Evolutionary conservation across 805 yeast species (phyloP), one percentile per base, ranked within the genome.

Genomic region (Yarrowia keelungensis): DNA sequence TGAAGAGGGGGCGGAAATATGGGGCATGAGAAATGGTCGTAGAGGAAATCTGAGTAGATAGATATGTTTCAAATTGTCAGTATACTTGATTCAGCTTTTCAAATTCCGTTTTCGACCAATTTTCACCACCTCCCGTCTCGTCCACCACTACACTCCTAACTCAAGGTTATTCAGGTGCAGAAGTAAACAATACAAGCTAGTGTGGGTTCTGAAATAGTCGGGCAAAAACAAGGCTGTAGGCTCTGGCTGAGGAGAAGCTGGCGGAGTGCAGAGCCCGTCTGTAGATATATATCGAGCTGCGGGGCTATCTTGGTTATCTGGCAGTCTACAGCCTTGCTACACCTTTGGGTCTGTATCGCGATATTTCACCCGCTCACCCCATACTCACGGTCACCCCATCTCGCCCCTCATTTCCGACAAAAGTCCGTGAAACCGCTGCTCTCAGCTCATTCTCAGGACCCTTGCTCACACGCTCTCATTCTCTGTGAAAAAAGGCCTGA

Each of bases 191-290:
- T 53, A 38, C 59, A 53, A 15, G 45, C 35, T 26, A 2, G 15
- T 5, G 14, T 16, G 5, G 26, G 4, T 8, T n/a, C 56, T 51
- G 42, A 51, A 51, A 51, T 53, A 53, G 59, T 53, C 59, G 59
- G 59, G 59, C 8, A 51, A 51, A n/a, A 53, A 53, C 59, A 53
- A 14, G 59, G 59, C 45, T 53, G 59, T 53, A 53, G 53, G 53
- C 53, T 32, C 32, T 16, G 58, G 3, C 26, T 3, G 39, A 5
- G 45, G 14, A 14, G 45, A 53, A 39, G 38, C 45, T n/a, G 32
- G 32, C 32, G 32, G 7, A 26, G 32, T 26, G 32, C 32, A 26
- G 32, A 26, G 32, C 32, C 32, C 32, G 32, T 5, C 32, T 5
- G 32, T 26, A 26, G 32, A 26, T 26, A 26, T 26, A 26, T 26